Percentiles rank a stretch among this genome's conserved stretches.
Evolutionary conservation across 164 flowering plant genomes (phyloP).

Genomic region (Annona cherimola): DNA sequence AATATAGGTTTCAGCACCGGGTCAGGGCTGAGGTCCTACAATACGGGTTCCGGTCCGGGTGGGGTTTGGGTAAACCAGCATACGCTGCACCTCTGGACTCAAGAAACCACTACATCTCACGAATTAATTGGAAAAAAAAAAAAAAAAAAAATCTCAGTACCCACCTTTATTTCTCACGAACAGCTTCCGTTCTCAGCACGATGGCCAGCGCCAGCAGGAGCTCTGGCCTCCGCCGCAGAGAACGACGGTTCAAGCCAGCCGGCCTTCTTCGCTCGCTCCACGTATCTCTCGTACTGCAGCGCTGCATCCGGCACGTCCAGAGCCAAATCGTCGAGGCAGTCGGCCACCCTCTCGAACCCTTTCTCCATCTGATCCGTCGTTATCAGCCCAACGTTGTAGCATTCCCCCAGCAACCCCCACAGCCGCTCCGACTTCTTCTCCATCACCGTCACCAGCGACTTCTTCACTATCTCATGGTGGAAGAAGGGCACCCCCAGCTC

Average conservation of each 20-base stretch:
- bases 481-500: constrained; percentile 81
- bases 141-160: no score
- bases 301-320: constrained; percentile 69
- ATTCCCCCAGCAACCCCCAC: constrained; percentile 42
- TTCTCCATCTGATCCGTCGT: constrained; percentile 65
- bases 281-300: constrained; percentile 32
- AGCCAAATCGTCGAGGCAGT: constrained; percentile 62
- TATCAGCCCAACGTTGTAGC: constrained; percentile 48
- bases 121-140: no score
- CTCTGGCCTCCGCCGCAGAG: constrained; percentile 10
- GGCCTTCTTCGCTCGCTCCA: constrained; percentile 37
- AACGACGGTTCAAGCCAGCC: constrained; percentile 61
- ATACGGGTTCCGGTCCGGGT: no score
- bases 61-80: no score
- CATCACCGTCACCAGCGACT: constrained; percentile 48
- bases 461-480: constrained; percentile 82
- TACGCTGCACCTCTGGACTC: no score
- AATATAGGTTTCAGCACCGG: no score
- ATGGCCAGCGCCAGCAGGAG: constrained; percentile 5
- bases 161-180: constrained; percentile 12
- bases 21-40: no score
- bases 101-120: no score
- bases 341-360: constrained; percentile 57
- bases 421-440: constrained; percentile 51
- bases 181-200: constrained; percentile 27